Evolutionary conservation across 2,329 filamentous ascomycete genomes (phyloP), one percentile per base, ranked within the genome.

Genomic region (Botrytis squamosa): DNA sequence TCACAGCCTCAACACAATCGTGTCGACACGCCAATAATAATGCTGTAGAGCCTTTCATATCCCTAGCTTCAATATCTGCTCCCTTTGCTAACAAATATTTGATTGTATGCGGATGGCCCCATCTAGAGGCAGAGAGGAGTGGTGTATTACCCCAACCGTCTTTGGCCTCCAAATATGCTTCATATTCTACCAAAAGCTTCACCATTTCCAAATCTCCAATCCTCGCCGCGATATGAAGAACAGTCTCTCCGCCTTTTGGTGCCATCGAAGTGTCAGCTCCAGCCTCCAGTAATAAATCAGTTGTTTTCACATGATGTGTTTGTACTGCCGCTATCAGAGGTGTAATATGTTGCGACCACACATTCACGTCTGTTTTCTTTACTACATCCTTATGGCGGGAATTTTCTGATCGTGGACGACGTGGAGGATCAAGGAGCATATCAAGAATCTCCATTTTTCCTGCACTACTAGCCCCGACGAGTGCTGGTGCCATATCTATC

Each of bases 261-360:
- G 70, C 74, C 2, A 77, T 36, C 29, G 76, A 75, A 2, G 76
- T 73, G 55, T 77, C 73, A 3, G 77, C 77, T 33, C 76, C 77
- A 25, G 70, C 67, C 57, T 76, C 75, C 2, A 76, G 69, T 20
- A 77, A 59, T 9, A 75, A 65, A 40, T 74, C 71, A 2, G 76
- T 69, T 1, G 77, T 77, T 59, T 76, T 76, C n/a, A 70, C 38
- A 70, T 77, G 76, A 5, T 75, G 57, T 20, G 75, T 74, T 59
- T 75, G 74, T 18, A 78, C 76, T 3, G 77, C 76, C 18, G 75
- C 75, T 16, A 75, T 63, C 22, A 78, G 40, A 14, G 77, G 77
- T 4, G 77, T 78, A 12, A 66, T 74, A 22, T 74, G 66, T 16
- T 67, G 64, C 4, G 74, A 64, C 75, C 74, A 76, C 7, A 74